Percentiles rank a stretch among this genome's conserved stretches.
phyloP scores from a whole-genome alignment of 257 asterid species.

The Sherardia arvensis region DNA sequence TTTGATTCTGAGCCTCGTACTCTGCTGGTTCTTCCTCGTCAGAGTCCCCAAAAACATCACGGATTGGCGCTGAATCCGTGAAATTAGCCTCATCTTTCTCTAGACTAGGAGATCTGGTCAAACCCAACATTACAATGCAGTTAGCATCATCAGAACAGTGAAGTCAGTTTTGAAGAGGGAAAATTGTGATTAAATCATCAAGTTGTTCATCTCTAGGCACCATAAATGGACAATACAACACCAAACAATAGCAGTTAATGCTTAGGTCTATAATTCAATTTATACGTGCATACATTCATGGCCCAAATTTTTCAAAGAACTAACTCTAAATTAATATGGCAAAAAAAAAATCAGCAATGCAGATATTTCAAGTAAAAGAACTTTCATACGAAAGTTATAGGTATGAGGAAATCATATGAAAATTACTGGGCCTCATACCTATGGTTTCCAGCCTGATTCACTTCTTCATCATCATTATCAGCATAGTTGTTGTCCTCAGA shows the following conservation, averaged over 20 bases:
- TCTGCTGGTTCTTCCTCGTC: conserved; percentile 71
- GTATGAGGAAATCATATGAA: background rate
- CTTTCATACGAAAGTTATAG: background rate
- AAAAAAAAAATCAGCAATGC: background rate
- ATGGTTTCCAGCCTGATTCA: conserved; percentile 54
- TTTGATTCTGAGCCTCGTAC: conserved; percentile 40
- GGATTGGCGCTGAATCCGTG: conserved; percentile 64
- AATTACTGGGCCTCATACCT: conserved; percentile 36
- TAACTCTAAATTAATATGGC: no score
- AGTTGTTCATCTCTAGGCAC: background rate
- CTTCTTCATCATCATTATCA: conserved; percentile 77
- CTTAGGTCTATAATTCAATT: background rate
- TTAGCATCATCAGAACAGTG: conserved; percentile 5
- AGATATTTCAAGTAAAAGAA: background rate
- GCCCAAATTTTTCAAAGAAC: background rate
- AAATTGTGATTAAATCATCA: background rate
- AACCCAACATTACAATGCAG: conserved; percentile 5
- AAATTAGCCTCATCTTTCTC: conserved; percentile 55
- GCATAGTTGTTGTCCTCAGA: conserved; percentile 68
- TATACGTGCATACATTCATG: background rate
- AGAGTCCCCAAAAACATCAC: conserved; percentile 85
- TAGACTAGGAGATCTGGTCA: conserved; percentile 46
- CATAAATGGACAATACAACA: background rate
- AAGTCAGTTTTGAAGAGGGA: background rate
- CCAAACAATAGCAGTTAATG: background rate